phyloP scores from a whole-genome alignment of 495 filamentous ascomycete species.

The Neurospora sp. region DNA sequence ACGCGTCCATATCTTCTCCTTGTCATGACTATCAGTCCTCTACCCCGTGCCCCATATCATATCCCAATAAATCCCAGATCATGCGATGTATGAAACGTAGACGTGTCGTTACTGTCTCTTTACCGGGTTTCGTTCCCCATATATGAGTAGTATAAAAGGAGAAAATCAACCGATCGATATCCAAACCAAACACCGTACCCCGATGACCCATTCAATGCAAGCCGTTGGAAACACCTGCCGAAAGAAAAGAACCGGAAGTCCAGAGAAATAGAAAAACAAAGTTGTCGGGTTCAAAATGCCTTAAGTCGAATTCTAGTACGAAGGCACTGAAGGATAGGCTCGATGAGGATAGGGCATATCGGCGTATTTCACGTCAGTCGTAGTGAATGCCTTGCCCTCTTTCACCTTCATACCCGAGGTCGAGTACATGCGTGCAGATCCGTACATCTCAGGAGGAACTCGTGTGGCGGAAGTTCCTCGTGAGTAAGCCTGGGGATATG shows the following conservation, averaged over 20 bases:
- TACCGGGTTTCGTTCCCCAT: slow-evolving; percentile 13
- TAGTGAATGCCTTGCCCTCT: slow-evolving; percentile 8
- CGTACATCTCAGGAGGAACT: neutral
- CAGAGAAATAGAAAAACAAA: neutral
- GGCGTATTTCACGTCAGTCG: slow-evolving; percentile 15
- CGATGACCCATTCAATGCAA: neutral
- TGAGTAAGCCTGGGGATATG: neutral
- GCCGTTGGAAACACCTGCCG: neutral
- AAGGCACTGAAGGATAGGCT: neutral
- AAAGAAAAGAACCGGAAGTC: neutral
- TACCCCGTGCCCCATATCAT: neutral
- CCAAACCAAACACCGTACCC: neutral
- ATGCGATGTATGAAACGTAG: neutral
- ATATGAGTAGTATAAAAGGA: slow-evolving; percentile 9
- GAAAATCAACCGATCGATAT: neutral
- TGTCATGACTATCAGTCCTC: neutral
- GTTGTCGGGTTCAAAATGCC: neutral
- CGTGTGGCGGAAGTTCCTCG: neutral
- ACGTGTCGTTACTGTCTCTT: slow-evolving; percentile 21
- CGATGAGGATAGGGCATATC: slow-evolving; percentile 3
- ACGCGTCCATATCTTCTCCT: neutral
- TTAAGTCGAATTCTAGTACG: neutral
- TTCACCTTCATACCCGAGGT: slow-evolving; percentile 14
- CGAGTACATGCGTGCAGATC: neutral
- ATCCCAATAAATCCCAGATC: neutral